These are phyloP conservation scores for Chlorella sp. DNA, from an alignment of 139 green algal species.

Conservation along the genomic window DNA sequence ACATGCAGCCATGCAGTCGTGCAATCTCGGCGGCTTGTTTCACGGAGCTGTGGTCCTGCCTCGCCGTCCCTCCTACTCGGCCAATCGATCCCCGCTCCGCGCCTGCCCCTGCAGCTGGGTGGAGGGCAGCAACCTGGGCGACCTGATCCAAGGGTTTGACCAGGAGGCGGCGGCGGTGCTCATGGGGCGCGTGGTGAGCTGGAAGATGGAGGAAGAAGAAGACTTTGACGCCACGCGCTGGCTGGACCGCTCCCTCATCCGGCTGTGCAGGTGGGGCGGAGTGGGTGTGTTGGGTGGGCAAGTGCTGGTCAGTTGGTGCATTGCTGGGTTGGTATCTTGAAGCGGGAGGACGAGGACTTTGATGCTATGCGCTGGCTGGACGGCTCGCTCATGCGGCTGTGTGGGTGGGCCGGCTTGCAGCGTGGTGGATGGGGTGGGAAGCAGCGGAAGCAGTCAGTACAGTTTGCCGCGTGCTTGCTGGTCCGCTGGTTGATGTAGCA, in stretches of 20 bases:
- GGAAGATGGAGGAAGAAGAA: constrained; percentile 89
- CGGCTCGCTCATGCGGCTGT: constrained; percentile 69
- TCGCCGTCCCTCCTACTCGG: neutral
- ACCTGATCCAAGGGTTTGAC: constrained; percentile 93
- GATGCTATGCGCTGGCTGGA: constrained; percentile 96
- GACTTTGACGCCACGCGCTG: constrained; percentile 98
- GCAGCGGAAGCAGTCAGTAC: no score
- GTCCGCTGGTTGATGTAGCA: no score
- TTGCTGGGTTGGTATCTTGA: no score
- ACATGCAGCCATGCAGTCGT: neutral
- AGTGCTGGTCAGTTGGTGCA: neutral
- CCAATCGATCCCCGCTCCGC: neutral
- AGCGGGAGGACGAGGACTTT: constrained; percentile 97
- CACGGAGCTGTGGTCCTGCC: no score
- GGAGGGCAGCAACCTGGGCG: constrained; percentile 62
- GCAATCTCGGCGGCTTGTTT: no score
- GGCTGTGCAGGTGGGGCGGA: constrained; percentile 34
- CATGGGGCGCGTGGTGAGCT: constrained; percentile 78
- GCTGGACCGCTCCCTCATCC: constrained; percentile 83
- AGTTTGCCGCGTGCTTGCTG: no score
- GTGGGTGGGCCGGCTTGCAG: neutral
- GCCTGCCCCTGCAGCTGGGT: constrained; percentile 62
- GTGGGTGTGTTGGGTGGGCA: constrained; percentile 2
- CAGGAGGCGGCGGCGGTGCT: constrained; percentile 95
- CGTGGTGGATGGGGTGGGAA: neutral